Conservation (phyloP, 176 grass and related monocot species). For the Oryza longistaminata region DNA sequence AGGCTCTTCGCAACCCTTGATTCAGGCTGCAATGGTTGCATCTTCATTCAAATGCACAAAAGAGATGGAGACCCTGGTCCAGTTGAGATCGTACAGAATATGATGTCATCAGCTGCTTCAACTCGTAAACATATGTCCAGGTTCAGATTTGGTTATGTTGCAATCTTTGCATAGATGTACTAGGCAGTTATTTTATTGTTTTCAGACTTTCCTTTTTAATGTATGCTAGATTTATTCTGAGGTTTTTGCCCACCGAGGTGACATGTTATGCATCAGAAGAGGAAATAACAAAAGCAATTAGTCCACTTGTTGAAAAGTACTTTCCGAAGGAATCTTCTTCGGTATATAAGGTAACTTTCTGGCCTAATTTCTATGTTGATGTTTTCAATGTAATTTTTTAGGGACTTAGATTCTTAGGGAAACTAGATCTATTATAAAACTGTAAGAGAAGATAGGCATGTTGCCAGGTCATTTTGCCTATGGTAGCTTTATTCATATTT, state of each 20-base stretch:
- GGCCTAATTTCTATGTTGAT: constrained; percentile 9
- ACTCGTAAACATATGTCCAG: constrained; percentile 98
- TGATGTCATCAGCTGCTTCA: constrained; percentile 75
- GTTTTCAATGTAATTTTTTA: neutral
- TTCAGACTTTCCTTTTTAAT: constrained; percentile 20
- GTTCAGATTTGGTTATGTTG: constrained; percentile 48
- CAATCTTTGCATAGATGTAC: neutral
- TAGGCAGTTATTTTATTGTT: constrained; percentile 20
- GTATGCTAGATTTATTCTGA: constrained; percentile 78
- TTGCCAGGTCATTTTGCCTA: neutral
- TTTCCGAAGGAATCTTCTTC: constrained; percentile 66
- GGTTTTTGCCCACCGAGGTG: constrained; percentile 83
- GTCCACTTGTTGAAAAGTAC: constrained; percentile 70
- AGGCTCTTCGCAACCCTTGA: constrained; percentile 88
- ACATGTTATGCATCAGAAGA: constrained; percentile 92
- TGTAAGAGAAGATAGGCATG: neutral
- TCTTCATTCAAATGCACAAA: constrained; percentile 95
- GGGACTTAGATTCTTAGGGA: neutral
- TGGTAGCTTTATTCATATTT: neutral
- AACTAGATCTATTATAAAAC: neutral
- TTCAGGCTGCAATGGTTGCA: constrained; percentile 82
- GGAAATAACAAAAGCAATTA: constrained; percentile 84
- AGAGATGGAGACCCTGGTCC: constrained; percentile 66
- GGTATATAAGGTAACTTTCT: constrained; percentile 58
- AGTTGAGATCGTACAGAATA: constrained; percentile 80